Conservation (phyloP, 176 grass and related monocot genomes). For the Aegilops speltoides region DNA sequence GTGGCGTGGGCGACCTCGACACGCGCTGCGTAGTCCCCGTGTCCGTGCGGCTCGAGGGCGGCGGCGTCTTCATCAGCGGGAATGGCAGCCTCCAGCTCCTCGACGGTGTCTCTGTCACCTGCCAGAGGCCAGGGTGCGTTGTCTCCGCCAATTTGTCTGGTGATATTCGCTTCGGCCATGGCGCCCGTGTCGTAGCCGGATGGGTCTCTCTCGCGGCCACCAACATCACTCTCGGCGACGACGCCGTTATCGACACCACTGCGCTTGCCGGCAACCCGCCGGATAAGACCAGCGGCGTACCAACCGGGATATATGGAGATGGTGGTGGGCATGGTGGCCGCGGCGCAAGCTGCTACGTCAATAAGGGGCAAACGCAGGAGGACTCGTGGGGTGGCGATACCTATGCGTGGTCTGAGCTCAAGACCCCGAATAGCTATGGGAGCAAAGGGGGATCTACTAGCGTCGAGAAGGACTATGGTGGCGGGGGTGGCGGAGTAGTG, state of each 20-base stretch:
- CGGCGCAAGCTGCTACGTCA: constrained; percentile 78
- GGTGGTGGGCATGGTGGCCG: constrained; percentile 86
- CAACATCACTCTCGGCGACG: constrained; percentile 51
- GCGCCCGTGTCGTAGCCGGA: constrained; percentile 60
- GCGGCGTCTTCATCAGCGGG: constrained; percentile 60
- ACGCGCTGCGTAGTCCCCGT: constrained; percentile 62
- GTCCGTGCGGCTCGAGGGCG: constrained; percentile 40
- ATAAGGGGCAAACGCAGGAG: constrained; percentile 71
- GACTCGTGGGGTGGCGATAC: constrained; percentile 94
- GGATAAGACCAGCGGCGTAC: constrained; percentile 59
- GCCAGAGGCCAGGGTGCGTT: constrained; percentile 60
- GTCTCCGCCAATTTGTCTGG: constrained; percentile 66
- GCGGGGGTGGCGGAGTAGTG: constrained; percentile 74
- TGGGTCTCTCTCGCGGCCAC: constrained; percentile 56
- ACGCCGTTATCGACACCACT: constrained; percentile 54
- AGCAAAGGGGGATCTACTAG: constrained; percentile 86
- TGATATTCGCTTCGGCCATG: constrained; percentile 36
- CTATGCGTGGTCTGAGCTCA: constrained; percentile 68
- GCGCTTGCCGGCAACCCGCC: constrained; percentile 70
- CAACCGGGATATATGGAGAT: constrained; percentile 67
- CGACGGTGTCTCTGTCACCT: constrained; percentile 59
- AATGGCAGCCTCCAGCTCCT: constrained; percentile 66
- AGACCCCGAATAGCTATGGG: constrained; percentile 65
- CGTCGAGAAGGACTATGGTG: constrained; percentile 81
- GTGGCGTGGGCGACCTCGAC: constrained; percentile 66